Evolutionary conservation across 2,329 filamentous ascomycete genomes (phyloP).

Genomic region (Alternaria gaisen): DNA sequence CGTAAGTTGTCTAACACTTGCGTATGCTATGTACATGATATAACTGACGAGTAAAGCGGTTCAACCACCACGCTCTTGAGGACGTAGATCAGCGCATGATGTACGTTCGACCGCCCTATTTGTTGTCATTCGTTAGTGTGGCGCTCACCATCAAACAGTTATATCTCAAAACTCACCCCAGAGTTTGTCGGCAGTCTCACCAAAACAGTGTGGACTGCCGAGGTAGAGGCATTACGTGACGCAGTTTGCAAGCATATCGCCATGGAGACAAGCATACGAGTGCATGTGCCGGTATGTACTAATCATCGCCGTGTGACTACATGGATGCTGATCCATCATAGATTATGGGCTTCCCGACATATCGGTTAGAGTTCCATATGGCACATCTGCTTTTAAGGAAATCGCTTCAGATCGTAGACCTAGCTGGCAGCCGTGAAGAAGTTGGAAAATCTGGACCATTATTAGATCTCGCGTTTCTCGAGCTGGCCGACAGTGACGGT

Average conservation of each 20-base stretch:
- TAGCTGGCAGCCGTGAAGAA: too few relatives aligned
- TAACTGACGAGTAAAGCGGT: too few relatives aligned
- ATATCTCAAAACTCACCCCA: slow-evolving; percentile 7
- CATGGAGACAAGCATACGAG: slow-evolving; percentile 1
- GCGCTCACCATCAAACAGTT: not conserved
- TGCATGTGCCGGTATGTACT: slow-evolving; percentile 9
- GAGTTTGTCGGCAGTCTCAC: not conserved
- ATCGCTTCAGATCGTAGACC: too few relatives aligned
- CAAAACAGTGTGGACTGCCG: not conserved
- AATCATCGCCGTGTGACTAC: too few relatives aligned
- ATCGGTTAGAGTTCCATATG: slow-evolving; percentile 9
- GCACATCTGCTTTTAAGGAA: slow-evolving; percentile 7
- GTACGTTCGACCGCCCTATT: not conserved
- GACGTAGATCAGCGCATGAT: slow-evolving; percentile 18
- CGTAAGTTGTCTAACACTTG: too few relatives aligned
- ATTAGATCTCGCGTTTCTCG: too few relatives aligned
- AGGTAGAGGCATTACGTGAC: not conserved
- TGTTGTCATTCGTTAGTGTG: too few relatives aligned
- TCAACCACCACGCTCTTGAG: too few relatives aligned
- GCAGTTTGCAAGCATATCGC: slow-evolving; percentile 12
- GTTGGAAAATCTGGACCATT: too few relatives aligned
- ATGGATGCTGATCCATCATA: not conserved
- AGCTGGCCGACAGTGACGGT: not conserved
- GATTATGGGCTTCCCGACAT: slow-evolving; percentile 4
- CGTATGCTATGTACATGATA: too few relatives aligned